Conservation (phyloP, 2,329 filamentous ascomycete genomes). For the Aspergillus nomiae region DNA sequence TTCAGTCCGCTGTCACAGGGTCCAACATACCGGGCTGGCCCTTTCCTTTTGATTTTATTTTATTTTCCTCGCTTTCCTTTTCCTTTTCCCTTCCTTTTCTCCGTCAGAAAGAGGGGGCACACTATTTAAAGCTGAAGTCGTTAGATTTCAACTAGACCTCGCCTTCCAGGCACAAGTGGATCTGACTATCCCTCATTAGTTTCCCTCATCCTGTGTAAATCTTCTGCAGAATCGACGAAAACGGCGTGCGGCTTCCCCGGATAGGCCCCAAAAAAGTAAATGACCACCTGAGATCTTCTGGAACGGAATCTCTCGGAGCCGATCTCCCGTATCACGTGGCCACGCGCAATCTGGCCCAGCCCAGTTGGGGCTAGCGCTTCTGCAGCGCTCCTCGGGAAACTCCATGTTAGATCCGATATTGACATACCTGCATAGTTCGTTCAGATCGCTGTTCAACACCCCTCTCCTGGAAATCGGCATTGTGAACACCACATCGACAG, state of each 20-base stretch:
- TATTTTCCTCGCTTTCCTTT: not conserved
- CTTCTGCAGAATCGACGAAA: conserved; percentile 7
- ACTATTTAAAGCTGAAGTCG: not conserved
- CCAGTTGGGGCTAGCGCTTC: not conserved
- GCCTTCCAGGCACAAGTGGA: not conserved
- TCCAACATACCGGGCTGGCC: conserved; percentile 1
- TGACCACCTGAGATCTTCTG: not conserved
- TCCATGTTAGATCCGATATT: not conserved
- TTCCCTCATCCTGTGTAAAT: not conserved
- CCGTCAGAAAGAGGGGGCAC: not conserved
- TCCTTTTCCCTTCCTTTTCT: not conserved
- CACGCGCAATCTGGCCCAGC: not conserved
- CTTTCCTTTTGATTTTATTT: not conserved
- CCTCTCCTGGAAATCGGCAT: not conserved
- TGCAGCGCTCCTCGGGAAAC: not conserved
- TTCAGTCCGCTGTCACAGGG: conserved; percentile 3
- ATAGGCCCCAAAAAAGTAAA: not conserved
- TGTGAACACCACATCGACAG: not conserved
- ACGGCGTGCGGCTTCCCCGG: conserved; percentile 4
- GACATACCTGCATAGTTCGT: not conserved
- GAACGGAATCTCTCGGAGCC: conserved; percentile 8
- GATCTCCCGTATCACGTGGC: conserved; percentile 18
- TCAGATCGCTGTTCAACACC: not conserved
- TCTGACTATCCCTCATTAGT: not conserved
- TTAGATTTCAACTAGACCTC: not conserved